Base-by-base conservation (phyloP, 805 yeast genomes). In the Ogataea trehaloabstinens region DNA sequence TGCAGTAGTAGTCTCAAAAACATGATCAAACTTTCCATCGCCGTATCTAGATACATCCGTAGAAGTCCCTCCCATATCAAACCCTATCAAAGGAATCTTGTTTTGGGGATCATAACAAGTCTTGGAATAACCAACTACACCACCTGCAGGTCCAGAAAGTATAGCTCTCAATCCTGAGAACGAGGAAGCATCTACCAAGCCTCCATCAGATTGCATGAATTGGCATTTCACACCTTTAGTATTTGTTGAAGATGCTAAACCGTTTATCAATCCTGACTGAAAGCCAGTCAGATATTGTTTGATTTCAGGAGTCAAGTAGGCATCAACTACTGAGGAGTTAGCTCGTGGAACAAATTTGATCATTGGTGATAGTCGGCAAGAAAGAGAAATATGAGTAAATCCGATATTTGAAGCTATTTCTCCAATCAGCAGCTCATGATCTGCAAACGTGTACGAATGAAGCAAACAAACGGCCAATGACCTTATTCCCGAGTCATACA, bases 181-280 rank as follows among this genome's bases (percentile, higher is more conserved):
- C 34, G 77, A 73, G 17, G 78, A 69, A 53, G 93, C 89, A 40
- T 88, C 88, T 17, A 90, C 89, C 42, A 91, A 72, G 2, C 98
- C 98, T 41, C 98, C 98, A 60, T 91, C 96, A 10, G 95, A 85
- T 63, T 91, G 96, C 98, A 91, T 91, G 61, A 91, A 91, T 49
- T 84, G 82, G 42, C 86, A 76, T 44, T 69, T 66, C 29, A 74
- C 75, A 4, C 82, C 82, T 8, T 58, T 52, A 8, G 52, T 49
- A n/a, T 52, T 44, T 41, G 63, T 51, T 41, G 41, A 38, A 8
- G 66, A 64, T 11, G 66, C 67, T 7, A 74, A 59, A 1, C 78
- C 78, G 32, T 76, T 74, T 17, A 61, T 61, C 43, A 86, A 70
- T 4, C 93, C 93, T 2, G 68, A 53, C 35, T 77, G 75, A 51